Conservation (phyloP, 1,139 yeast species). For the Magnusiomyces tetraspermus region DNA sequence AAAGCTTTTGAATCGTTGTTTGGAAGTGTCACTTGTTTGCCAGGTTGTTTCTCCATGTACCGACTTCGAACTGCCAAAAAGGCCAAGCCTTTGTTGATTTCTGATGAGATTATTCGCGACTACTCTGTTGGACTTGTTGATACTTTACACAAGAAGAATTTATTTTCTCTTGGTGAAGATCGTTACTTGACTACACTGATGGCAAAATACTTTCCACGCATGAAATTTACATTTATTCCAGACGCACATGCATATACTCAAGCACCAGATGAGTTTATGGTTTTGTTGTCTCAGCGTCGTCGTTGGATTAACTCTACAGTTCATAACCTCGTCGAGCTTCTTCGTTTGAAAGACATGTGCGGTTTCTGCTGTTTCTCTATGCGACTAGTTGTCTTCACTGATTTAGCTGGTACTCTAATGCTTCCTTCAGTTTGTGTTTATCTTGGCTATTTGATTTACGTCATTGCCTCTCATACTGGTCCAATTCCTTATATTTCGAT, state of each 20-base stretch:
- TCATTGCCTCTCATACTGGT: slow-evolving; percentile 64
- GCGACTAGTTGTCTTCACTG: slow-evolving; percentile 88
- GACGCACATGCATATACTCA: slow-evolving; percentile 93
- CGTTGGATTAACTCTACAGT: slow-evolving; percentile 98
- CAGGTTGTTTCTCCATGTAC: slow-evolving; percentile 96
- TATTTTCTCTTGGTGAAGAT: slow-evolving; percentile 87
- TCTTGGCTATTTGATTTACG: slow-evolving; percentile 73
- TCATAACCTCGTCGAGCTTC: slow-evolving; percentile 87
- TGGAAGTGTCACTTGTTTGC: slow-evolving; percentile 97
- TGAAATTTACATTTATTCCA: slow-evolving; percentile 87
- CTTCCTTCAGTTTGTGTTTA: slow-evolving; percentile 87
- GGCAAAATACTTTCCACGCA: slow-evolving; percentile 85
- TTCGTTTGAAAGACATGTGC: slow-evolving; percentile 80
- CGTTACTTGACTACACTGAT: slow-evolving; percentile 79
- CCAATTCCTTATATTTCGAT: slow-evolving; percentile 82
- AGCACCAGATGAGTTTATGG: slow-evolving; percentile 76
- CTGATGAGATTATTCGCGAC: slow-evolving; percentile 92
- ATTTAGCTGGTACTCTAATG: slow-evolving; percentile 81
- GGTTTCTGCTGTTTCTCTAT: slow-evolving; percentile 96
- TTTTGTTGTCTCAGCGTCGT: slow-evolving; percentile 86
- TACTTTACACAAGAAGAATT: slow-evolving; percentile 82
- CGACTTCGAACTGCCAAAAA: slow-evolving; percentile 92
- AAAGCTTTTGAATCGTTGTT: slow-evolving; percentile 94
- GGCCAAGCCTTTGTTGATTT: slow-evolving; percentile 77
- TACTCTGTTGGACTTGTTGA: slow-evolving; percentile 83